Evolutionary conservation across 164 flowering plant genomes (phyloP), one percentile per base, ranked within the genome.

Genomic region (Magnolia changhungtana): DNA sequence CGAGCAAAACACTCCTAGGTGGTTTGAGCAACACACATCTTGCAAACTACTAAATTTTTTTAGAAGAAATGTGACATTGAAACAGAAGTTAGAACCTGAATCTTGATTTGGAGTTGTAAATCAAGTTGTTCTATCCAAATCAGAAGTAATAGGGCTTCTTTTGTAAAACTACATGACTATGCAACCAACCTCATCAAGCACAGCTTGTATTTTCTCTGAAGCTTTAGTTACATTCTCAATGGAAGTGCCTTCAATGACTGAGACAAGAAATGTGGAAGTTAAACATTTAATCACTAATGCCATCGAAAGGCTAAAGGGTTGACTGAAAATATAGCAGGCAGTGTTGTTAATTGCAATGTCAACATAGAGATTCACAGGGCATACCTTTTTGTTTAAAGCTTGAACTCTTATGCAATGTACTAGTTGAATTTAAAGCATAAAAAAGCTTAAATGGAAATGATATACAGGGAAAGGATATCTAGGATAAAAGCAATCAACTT

Each of bases 201-300:
- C 76, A 23, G 72, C 23, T 79, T 89, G 89, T 64, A 94, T 85
- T 79, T 73, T 88, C 63, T 91, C 86, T 45, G 90, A 86, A 78
- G 99, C 98, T 86, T 77, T 83, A 75, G 82, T 79, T 19, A 96
- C 82, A 77, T 82, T 72, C 80, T 91, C 97, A 67, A 77, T 71
- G 29, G 97, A 91, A 78, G 20, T 74, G 9, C 98, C 98, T 85
- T 91, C 89, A 80, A 96, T 84, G 61, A 83, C 98, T 95, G 92
- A 81, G 78, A 77, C 18, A 29, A 74, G 75, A 71, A 81, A 75
- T 37, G 31, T 37, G 45, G 45, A 61, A 71, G 71, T 61, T 71
- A 75, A 51, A 18, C 50, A 19, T 37, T 59, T 23, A 3, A 49
- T 1, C 74, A 71, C 16, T 50, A 11, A 31, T 67, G 31, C 50